Percentiles rank a stretch among this genome's conserved stretches.
phyloP scores from a whole-genome alignment of 331 rosid species.

The Quercus tomentella region DNA sequence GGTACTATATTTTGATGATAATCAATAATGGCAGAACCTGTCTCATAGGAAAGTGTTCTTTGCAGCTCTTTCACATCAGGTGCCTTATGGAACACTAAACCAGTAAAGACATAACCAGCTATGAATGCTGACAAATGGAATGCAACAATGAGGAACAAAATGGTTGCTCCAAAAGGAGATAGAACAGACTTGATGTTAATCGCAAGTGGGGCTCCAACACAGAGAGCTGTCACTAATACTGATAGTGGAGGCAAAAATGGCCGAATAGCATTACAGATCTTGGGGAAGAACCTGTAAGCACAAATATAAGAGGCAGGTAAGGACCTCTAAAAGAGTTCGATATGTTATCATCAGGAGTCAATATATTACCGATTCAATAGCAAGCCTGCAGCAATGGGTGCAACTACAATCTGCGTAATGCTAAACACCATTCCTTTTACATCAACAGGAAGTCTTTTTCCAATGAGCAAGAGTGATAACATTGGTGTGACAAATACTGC shows the following conservation, averaged over 20 bases:
- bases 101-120: constrained; percentile 70
- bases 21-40: constrained; percentile 53
- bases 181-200: constrained; percentile 61
- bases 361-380: constrained; percentile 69
- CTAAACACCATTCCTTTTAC: constrained; percentile 96
- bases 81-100: constrained; percentile 50
- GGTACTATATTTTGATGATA: constrained; percentile 2
- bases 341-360: neutral
- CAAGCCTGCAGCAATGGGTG: constrained; percentile 81
- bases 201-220: constrained; percentile 98
- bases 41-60: constrained; percentile 88
- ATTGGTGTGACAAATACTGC: constrained; percentile 86
- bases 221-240: constrained; percentile 73
- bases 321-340: constrained; percentile 8
- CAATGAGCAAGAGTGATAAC: constrained; percentile 79
- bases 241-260: constrained; percentile 87
- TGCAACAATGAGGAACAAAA: constrained; percentile 57
- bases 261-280: constrained; percentile 57
- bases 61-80: constrained; percentile 69
- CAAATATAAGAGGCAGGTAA: constrained; percentile 8
- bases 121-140: constrained; percentile 75
- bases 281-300: constrained; percentile 71
- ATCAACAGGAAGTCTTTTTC: constrained; percentile 89
- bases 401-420: constrained; percentile 83
- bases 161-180: constrained; percentile 68